phyloP scores from a whole-genome alignment of 805 yeast genomes.

The Candida tallmaniae region DNA sequence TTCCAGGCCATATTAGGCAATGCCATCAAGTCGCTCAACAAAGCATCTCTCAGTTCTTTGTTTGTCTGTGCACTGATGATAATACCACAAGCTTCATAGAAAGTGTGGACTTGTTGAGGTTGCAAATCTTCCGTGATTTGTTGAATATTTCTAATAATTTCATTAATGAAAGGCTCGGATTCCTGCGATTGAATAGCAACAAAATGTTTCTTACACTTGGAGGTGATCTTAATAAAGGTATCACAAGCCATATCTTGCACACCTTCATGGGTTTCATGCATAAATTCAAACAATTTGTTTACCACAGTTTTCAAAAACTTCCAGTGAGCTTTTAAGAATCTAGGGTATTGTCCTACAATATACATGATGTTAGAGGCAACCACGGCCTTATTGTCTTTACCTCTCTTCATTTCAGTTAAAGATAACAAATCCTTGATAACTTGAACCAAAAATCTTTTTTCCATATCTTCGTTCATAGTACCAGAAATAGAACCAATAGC shows the following conservation, averaged over 20 bases:
- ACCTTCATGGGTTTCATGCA: constrained; percentile 99
- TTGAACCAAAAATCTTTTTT: constrained; percentile 85
- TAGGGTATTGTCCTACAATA: constrained; percentile 98
- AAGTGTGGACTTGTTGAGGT: constrained; percentile 97
- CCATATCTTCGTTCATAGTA: constrained; percentile 97
- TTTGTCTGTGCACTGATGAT: constrained; percentile 85
- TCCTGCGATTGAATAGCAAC: constrained; percentile 84
- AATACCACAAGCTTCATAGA: constrained; percentile 95
- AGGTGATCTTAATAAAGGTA: constrained; percentile 92
- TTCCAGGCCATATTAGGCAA: constrained; percentile 95
- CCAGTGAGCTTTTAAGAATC: constrained; percentile 98
- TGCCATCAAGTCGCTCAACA: constrained; percentile 76
- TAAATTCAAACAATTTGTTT: constrained; percentile 91
- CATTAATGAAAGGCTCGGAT: constrained; percentile 85
- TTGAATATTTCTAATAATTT: constrained; percentile 79
- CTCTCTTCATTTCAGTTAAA: constrained; percentile 92
- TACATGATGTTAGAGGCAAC: constrained; percentile 99
- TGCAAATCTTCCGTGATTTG: constrained; percentile 85
- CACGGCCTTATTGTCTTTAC: constrained; percentile 97
- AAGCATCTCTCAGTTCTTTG: constrained; percentile 60
- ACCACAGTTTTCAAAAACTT: constrained; percentile 93
- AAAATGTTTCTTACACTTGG: constrained; percentile 92
- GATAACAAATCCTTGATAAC: constrained; percentile 90
- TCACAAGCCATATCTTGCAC: constrained; percentile 99
- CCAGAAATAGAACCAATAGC: constrained; percentile 99